Evolutionary conservation across 805 yeast genomes (phyloP), one percentile per base, ranked within the genome.

Genomic region (Pichia rugopelliculosa): DNA sequence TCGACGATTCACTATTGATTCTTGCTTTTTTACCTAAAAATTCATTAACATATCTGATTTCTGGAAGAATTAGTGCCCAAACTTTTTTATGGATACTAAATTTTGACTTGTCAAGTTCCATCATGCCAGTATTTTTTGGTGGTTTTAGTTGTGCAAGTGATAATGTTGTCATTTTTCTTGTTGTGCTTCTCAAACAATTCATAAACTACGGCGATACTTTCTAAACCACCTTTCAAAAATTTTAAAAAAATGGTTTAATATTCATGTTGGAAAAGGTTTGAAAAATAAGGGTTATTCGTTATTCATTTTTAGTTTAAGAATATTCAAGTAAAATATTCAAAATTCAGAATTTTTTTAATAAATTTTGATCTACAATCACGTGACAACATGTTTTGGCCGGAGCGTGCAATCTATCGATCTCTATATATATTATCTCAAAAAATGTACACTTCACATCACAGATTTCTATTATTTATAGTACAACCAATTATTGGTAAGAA

Each of bases 41-140:
- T 3, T 58, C 57, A 6, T 87, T 80, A 26, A 88, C 71, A 48
- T 68, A 59, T 51, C 75, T 68, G 1, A 91, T 87, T 46, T 89
- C 80, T 5, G 82, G 80, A 57, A 91, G 79, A 44, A 70, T 66
- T 0, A 90, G 88, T 24, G 81, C 84, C 55, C 86, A 77, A 20
- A 88, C 67, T 1, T 77, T 74, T 13, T 86, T 66, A n/a, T 70
- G 66, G 15, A 71, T 72, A 7, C 67, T 59, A 68, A 91, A 91
- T 54, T 79, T 75, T 1, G 76, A 64, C 39, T 84, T 74, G 64
- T 91, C 93, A 37, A 91, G 72, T 15, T 59, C 72, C 39, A 59
- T 76, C 87, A 87, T 80, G 2, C 75, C 71, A 40, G 86, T 66
- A 60, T 84, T 72, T 9, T 79, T 68, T 0, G 96, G 96, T 1